Evolutionary conservation across 768 basidiomycete genomes (phyloP).

Genomic region (Rhodotorula taiwanensis): DNA sequence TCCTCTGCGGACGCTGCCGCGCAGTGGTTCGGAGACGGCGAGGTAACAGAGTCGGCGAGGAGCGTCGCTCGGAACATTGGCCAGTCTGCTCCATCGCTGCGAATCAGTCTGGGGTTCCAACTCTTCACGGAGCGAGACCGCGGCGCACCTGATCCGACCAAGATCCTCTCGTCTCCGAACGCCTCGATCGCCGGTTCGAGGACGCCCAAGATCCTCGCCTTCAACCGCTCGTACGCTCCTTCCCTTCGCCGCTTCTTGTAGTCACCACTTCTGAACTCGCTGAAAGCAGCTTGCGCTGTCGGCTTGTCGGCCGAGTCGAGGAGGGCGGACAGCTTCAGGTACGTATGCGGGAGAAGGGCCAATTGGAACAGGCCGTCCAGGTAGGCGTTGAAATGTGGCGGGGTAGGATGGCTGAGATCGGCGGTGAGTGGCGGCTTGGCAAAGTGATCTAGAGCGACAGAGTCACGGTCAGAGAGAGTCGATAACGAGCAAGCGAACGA

Average conservation of each 20-base stretch:
- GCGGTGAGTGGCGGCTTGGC: slow-evolving; percentile 25
- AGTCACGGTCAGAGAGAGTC: neutral
- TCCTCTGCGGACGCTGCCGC: neutral
- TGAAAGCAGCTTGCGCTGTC: slow-evolving; percentile 14
- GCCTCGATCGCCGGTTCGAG: slow-evolving; percentile 35
- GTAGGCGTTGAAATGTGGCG: slow-evolving; percentile 9
- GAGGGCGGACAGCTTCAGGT: slow-evolving; percentile 32
- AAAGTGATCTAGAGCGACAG: slow-evolving; percentile 19
- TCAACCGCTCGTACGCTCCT: slow-evolving; percentile 8
- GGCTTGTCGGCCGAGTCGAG: slow-evolving; percentile 16
- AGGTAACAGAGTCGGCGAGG: neutral
- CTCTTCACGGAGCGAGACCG: neutral
- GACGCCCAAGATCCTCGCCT: slow-evolving; percentile 9
- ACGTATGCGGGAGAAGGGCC: slow-evolving; percentile 24
- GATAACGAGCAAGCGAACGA: neutral
- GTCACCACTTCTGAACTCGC: slow-evolving; percentile 9
- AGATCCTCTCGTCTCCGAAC: slow-evolving; percentile 16
- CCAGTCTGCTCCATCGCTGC: no score
- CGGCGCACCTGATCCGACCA: slow-evolving; percentile 13
- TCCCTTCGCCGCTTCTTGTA: slow-evolving; percentile 9
- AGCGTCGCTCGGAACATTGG: slow-evolving; percentile 31
- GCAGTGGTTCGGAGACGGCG: neutral
- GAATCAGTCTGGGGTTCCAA: neutral
- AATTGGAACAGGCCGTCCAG: slow-evolving; percentile 21
- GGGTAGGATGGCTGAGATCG: neutral